Conservation (phyloP, 1,284 basidiomycete species). For the Pascua guehoae region DNA sequence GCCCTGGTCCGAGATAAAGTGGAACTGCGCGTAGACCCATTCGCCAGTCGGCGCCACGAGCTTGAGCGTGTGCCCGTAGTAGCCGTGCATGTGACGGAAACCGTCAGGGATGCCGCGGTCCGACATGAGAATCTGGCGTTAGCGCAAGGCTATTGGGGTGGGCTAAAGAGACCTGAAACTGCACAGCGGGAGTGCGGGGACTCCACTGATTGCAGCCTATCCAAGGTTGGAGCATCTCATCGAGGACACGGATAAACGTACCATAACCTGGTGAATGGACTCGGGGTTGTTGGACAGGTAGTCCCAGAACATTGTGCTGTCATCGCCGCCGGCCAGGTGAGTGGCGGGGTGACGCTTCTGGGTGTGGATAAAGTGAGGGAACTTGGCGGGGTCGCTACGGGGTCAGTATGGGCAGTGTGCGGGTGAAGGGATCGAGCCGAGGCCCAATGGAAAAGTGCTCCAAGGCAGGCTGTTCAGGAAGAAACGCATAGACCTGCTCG, state of each 20-base stretch:
- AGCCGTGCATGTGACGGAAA: slow-evolving; percentile 79
- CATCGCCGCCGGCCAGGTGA: slow-evolving; percentile 46
- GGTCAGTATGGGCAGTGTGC: too few relatives aligned
- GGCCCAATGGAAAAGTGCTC: too few relatives aligned
- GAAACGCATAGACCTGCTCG: too few relatives aligned
- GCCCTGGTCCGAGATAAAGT: slow-evolving; percentile 69
- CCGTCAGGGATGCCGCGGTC: slow-evolving; percentile 80
- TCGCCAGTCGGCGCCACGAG: slow-evolving; percentile 75
- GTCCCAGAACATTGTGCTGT: slow-evolving; percentile 61
- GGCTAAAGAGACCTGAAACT: too few relatives aligned
- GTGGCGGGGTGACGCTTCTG: slow-evolving; percentile 65
- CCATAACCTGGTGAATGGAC: slow-evolving; percentile 81
- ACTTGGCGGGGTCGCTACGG: slow-evolving; percentile 43
- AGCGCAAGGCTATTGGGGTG: background rate
- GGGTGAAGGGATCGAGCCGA: too few relatives aligned
- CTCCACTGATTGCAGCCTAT: background rate
- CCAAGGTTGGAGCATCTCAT: too few relatives aligned
- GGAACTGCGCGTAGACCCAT: slow-evolving; percentile 79
- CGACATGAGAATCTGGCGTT: slow-evolving; percentile 36
- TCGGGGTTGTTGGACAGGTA: slow-evolving; percentile 89
- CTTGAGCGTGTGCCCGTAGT: slow-evolving; percentile 91
- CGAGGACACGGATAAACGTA: background rate
- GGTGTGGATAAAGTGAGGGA: slow-evolving; percentile 80
- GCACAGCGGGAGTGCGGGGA: background rate
- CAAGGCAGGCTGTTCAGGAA: too few relatives aligned